Conservation (phyloP, 768 basidiomycete species). For the Leucosporidium scottii region DNA sequence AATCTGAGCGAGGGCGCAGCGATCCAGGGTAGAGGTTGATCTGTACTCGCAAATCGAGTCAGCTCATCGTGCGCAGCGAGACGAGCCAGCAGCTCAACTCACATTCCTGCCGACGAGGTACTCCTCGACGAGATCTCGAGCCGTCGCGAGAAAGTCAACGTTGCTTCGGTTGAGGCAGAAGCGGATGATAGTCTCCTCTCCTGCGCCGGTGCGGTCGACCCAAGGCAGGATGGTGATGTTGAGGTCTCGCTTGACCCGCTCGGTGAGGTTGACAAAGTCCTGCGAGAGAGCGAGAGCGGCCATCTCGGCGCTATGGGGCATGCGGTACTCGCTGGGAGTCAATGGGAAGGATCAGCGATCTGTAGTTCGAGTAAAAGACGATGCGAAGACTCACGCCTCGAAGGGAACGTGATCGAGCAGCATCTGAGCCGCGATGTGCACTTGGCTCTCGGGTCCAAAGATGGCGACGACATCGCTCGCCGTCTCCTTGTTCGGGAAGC, state of each 20-base stretch:
- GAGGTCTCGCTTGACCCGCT: slow-evolving; percentile 85
- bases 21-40: slow-evolving; percentile 43
- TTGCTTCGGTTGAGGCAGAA: slow-evolving; percentile 93
- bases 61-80: background rate
- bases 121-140: slow-evolving; percentile 86
- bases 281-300: slow-evolving; percentile 63
- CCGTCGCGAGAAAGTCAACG: slow-evolving; percentile 82
- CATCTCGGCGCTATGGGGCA: slow-evolving; percentile 75
- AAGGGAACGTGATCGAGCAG: slow-evolving; percentile 87
- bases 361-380: too few species aligned
- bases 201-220: slow-evolving; percentile 50
- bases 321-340: slow-evolving; percentile 38
- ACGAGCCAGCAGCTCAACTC: slow-evolving; percentile 49
- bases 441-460: slow-evolving; percentile 93
- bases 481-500: slow-evolving; percentile 84
- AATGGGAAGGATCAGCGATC: too few species aligned
- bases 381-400: slow-evolving; percentile 30
- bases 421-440: slow-evolving; percentile 94
- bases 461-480: slow-evolving; percentile 94
- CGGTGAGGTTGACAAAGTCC: slow-evolving; percentile 80
- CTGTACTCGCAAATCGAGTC: slow-evolving; percentile 15
- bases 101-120: slow-evolving; percentile 78
- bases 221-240: slow-evolving; percentile 84
- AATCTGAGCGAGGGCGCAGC: slow-evolving; percentile 69
- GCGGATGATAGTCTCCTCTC: slow-evolving; percentile 80